Evolutionary conservation across 129 eudicot genomes (phyloP).

Genomic region (carrot (Daucus carota)): DNA sequence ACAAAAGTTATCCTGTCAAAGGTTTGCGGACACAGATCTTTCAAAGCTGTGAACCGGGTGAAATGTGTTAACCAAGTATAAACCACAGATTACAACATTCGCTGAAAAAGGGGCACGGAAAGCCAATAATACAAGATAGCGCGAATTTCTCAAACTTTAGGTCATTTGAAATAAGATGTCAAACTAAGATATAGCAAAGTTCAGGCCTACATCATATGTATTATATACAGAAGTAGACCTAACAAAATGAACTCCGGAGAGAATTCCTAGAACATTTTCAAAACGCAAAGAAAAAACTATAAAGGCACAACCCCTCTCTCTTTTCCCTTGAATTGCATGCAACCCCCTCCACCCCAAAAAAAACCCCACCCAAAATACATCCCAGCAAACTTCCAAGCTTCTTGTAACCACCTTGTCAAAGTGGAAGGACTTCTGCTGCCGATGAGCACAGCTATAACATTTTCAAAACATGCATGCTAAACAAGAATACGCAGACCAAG

Average conservation of each 20-base stretch:
- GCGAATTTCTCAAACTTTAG: not conserved
- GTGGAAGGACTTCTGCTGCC: constrained; percentile 4
- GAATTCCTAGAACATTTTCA: not conserved
- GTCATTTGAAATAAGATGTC: not conserved
- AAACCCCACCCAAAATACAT: not conserved
- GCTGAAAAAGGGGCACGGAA: too few species aligned
- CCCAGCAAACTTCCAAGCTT: not conserved
- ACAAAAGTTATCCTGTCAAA: too few species aligned
- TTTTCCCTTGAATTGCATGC: not conserved
- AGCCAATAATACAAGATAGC: too few species aligned
- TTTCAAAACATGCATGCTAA: not conserved
- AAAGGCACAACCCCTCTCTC: not conserved
- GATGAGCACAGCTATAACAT: not conserved
- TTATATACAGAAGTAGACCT: constrained; percentile 2
- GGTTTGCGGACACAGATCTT: too few species aligned
- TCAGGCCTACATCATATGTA: not conserved
- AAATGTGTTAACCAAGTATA: not conserved
- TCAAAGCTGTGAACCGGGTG: not conserved
- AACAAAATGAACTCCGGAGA: not conserved
- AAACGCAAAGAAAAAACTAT: not conserved
- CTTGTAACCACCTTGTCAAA: not conserved
- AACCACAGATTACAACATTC: not conserved
- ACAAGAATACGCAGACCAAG: not conserved
- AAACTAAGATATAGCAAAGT: not conserved
- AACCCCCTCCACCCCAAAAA: not conserved